Conservation (phyloP, 164 flowering plant species). For the Magnolia changhungtana region DNA sequence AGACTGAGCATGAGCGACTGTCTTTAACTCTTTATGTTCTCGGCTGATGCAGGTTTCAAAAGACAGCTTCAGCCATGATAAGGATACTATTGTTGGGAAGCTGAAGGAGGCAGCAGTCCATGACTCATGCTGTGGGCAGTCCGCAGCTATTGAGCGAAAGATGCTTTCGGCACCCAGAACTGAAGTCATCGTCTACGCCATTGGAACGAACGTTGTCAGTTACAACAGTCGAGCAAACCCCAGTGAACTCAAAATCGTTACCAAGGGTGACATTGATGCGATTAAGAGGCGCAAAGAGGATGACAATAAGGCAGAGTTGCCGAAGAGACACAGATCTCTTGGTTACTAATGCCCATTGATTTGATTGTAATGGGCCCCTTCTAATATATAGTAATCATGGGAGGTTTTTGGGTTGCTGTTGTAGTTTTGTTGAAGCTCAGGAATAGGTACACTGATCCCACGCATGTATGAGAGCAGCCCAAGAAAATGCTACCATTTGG, state of each 20-base stretch:
- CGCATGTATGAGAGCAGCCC: background rate
- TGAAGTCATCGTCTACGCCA: constrained; percentile 49
- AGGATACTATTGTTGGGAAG: constrained; percentile 36
- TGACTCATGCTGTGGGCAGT: constrained; percentile 55
- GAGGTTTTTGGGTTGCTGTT: constrained; percentile 8
- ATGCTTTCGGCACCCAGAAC: constrained; percentile 33
- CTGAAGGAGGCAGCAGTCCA: constrained; percentile 49
- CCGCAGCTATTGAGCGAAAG: constrained; percentile 46
- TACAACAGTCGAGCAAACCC: constrained; percentile 15
- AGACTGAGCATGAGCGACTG: too few relatives aligned
- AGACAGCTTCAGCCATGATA: constrained; percentile 36
- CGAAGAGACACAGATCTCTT: constrained; percentile 32
- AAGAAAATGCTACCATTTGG: background rate
- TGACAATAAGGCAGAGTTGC: constrained; percentile 15
- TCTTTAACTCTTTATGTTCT: too few relatives aligned
- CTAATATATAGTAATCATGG: background rate
- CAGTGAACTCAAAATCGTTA: constrained; percentile 20
- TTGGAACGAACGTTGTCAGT: constrained; percentile 54
- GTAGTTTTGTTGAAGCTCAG: background rate
- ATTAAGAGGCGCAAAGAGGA: constrained; percentile 34
- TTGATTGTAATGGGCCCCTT: background rate
- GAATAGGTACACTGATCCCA: background rate
- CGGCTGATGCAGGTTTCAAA: constrained; percentile 39
- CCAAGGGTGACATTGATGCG: constrained; percentile 27
- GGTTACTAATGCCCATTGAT: background rate